Evolutionary conservation across 495 filamentous ascomycete species (phyloP), one percentile per base, ranked within the genome.

Genomic region (Neurospora sp.): DNA sequence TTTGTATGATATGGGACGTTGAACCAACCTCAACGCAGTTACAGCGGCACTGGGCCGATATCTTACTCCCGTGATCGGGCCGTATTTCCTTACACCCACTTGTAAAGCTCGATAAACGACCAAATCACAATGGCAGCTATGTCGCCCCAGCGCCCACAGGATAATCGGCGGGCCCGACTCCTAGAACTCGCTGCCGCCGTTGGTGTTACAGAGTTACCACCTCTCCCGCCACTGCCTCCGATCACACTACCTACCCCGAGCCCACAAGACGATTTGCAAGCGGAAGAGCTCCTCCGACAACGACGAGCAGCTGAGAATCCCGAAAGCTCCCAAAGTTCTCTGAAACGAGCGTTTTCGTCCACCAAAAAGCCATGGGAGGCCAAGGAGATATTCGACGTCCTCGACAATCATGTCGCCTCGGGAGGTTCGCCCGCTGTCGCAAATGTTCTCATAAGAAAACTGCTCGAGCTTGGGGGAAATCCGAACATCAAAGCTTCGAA

Each of bases 361-460:
- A 83, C 78, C 73, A 79, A 79, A n/a, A 85, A 85, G 73, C 80
- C 83, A 42, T 85, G 83, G 84, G 84, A 86, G 6, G 76, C 82
- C 39, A 80, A 79, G 48, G 84, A 86, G 70, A 80, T 86, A 20
- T 83, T 84, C 74, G 81, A 82, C 40, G 81, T 79, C 37, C 81
- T 86, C 44, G 72, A 81, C 31, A 77, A 77, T 48, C 83, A 84
- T 45, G 80, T 86, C 20, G 70, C 75, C 40, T 82, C 82, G 68
- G 74, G 72, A 35, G 84, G 84, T 4, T 79, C 82, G 0, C 82
- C 84, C 8, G 83, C 80, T 2, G 83, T 86, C 41, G 84, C 84
- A 70, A 83, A 86, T 72, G 83, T 79, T 22, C 77, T 86, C 22
- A 84, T 86, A 53, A 75, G 73, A 4, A 86, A 82, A 78, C 75